Base-by-base conservation (phyloP, 176 grass and related monocot genomes). In the Rhynchospora tenuis region DNA sequence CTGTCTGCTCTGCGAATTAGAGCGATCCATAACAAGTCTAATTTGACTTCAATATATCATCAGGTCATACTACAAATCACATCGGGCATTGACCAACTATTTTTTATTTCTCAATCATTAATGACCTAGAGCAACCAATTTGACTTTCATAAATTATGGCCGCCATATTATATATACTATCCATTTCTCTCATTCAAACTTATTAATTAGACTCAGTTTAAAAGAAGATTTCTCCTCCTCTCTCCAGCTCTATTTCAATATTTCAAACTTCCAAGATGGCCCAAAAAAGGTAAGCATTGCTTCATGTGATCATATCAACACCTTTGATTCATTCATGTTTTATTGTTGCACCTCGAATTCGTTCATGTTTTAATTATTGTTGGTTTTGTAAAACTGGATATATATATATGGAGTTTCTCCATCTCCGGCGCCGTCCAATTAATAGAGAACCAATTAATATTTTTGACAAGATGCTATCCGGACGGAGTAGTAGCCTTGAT, bases 111-210 rank as follows among this genome's bases (percentile, higher is more conserved):
- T 51, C 6, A 44, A 50, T 75, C 71, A 75, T 75, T 75, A 54
- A 54, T 75, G 13, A 75, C 47, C 23, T 16, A 29, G 59, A 7
- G 48, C 22, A 16, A 75, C 28, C 72, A 17, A 23, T 60, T 82
- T 82, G 79, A 82, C 79, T 82, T 82, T 61, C 43, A 64, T 66
- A 66, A 82, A 38, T n/a, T 19, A 73, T 48, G 20, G 69, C 69
- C 61, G 27, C 29, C 72, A 59, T 44, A 58, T 47, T 38, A 38
- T 38, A 38, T 38, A 38, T 38, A 38, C 33, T 78, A 29, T 48
- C 15, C 22, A 73, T 44, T 46, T 20, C 0, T 74, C 70, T 48
- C 4, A 12, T 51, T 51, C 48, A 51, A 10, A 51, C 11, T 61
- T 59, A 22, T n/a, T 59, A 4, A 64, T 61, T 63, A 63, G 22